phyloP scores from a whole-genome alignment of 192 early-diverging fungal species.

The Entophlyctis luteolus region DNA sequence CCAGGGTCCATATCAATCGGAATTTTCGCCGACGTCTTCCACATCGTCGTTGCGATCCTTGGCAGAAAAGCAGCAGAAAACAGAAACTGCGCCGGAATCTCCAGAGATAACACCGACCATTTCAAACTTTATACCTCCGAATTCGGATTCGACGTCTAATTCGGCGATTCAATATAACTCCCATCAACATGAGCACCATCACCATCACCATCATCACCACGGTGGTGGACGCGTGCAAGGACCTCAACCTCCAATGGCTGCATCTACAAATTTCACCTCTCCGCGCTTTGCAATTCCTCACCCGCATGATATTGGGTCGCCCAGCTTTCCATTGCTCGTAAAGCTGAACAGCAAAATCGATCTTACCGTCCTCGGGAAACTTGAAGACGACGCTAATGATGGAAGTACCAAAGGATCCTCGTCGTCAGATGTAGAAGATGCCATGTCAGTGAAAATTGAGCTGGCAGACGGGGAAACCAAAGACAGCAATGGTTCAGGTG shows the following conservation, averaged over 20 bases:
- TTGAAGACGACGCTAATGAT: slow-evolving; percentile 16
- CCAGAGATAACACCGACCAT: neutral
- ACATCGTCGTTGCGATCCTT: neutral
- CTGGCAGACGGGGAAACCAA: too few species aligned
- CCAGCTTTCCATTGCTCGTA: slow-evolving; percentile 4
- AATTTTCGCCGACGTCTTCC: neutral
- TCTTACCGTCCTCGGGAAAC: slow-evolving; percentile 3
- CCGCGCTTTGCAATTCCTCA: slow-evolving; percentile 14
- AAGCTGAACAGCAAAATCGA: slow-evolving; percentile 13
- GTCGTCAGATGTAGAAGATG: neutral
- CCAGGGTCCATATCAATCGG: neutral
- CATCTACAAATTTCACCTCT: neutral
- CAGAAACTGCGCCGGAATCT: neutral
- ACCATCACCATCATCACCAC: slow-evolving; percentile 4
- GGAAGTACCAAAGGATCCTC: neutral
- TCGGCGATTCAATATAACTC: neutral
- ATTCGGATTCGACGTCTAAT: neutral
- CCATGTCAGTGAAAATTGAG: too few species aligned
- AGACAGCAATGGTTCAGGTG: too few species aligned
- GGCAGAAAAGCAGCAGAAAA: neutral
- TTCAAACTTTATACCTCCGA: neutral
- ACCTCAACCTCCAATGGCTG: neutral
- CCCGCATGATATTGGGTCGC: slow-evolving; percentile 14
- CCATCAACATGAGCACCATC: slow-evolving; percentile 10
- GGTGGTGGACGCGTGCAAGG: too few species aligned